A percentile compares a stretch with the other conserved stretches of the same genome.
Conservation (phyloP, 805 yeast species). For the Saccharomycopsis javanensis region DNA sequence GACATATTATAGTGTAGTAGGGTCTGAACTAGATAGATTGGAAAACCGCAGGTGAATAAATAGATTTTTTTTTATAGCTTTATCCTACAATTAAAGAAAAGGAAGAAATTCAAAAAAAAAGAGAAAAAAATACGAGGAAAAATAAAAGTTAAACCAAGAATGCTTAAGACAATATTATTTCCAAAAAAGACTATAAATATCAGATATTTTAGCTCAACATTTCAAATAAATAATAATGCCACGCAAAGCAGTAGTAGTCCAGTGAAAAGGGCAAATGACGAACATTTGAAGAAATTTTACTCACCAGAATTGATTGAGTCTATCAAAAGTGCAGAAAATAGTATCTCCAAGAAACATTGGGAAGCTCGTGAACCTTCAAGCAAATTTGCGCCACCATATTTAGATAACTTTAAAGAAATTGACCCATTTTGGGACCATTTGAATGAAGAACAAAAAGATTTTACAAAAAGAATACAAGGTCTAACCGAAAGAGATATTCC, state of each 20-base stretch:
- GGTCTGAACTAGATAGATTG: too few species aligned
- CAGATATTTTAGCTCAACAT: background rate
- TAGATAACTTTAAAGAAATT: slow-evolving; percentile 58
- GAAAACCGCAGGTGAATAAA: too few species aligned
- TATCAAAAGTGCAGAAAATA: slow-evolving; percentile 70
- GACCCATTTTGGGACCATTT: slow-evolving; percentile 71
- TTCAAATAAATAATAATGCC: background rate
- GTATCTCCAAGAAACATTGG: slow-evolving; percentile 58
- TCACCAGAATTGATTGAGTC: slow-evolving; percentile 74
- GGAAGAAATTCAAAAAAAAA: too few species aligned
- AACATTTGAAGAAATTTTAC: slow-evolving; percentile 55
- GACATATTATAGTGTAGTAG: too few species aligned
- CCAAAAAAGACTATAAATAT: background rate
- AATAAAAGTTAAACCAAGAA: background rate
- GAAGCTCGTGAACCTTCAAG: slow-evolving; percentile 32
- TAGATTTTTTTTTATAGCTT: too few species aligned
- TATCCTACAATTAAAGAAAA: too few species aligned
- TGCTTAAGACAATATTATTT: background rate
- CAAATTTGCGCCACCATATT: slow-evolving; percentile 59
- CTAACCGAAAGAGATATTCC: slow-evolving; percentile 47
- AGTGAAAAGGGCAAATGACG: background rate
- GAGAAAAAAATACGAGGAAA: background rate
- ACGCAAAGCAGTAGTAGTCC: background rate
- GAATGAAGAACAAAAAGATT: slow-evolving; percentile 39
- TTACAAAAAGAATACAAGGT: slow-evolving; percentile 45